phyloP scores from a whole-genome alignment of 2,329 filamentous ascomycete species.

The Apiospora koreana region DNA sequence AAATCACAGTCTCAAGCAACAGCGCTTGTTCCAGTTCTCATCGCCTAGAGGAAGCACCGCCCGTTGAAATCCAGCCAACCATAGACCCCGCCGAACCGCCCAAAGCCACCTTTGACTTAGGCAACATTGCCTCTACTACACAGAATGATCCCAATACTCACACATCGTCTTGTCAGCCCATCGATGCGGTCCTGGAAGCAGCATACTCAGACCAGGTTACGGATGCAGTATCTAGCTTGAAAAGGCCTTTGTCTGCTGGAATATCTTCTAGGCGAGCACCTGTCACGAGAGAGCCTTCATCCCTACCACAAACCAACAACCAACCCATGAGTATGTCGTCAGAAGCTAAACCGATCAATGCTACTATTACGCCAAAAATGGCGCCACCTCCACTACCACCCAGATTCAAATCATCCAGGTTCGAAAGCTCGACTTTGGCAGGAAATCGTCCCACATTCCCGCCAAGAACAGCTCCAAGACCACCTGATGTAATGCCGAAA shows the following conservation, averaged over 20 bases:
- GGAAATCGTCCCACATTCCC: conserved; percentile 23
- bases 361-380: conserved; percentile 17
- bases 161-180: neutral
- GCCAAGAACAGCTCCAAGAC: conserved; percentile 15
- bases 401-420: conserved; percentile 24
- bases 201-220: neutral
- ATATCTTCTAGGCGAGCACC: neutral
- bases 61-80: neutral
- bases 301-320: neutral
- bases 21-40: neutral
- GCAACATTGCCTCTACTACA: neutral
- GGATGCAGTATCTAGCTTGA: neutral
- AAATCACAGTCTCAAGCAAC: too few species aligned
- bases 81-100: neutral
- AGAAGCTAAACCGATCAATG: neutral
- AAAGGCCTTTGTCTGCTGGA: neutral
- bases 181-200: neutral
- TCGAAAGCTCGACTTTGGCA: conserved; percentile 7
- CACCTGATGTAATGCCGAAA: neutral
- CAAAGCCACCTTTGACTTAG: neutral
- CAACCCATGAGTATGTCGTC: neutral
- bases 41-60: neutral
- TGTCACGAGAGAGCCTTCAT: neutral
- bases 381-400: conserved; percentile 27
- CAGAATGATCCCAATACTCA: neutral